phyloP scores from a whole-genome alignment of 2,329 filamentous ascomycete species.

The Daldinia sp. region DNA sequence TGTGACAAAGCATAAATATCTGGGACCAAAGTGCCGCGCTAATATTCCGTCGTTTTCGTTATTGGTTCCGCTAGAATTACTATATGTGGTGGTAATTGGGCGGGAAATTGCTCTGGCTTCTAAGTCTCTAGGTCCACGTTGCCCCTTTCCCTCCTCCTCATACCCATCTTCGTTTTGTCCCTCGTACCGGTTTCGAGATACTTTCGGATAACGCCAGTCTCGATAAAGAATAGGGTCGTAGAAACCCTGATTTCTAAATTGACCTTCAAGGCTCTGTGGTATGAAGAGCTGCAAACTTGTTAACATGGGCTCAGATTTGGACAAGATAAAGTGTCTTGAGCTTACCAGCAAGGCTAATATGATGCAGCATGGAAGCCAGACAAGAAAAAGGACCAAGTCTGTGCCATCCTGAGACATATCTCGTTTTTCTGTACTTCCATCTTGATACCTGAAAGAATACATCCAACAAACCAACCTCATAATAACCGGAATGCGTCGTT shows the following conservation, averaged over 20 bases:
- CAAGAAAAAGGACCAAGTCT: neutral
- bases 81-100: neutral
- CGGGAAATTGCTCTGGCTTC: neutral
- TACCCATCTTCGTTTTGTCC: neutral
- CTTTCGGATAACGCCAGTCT: slow-evolving; percentile 1
- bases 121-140: neutral
- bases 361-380: neutral
- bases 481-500: neutral
- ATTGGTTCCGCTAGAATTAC: neutral
- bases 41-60: neutral
- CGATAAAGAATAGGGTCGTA: neutral
- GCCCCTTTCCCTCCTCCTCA: neutral
- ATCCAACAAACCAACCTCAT: slow-evolving; percentile 2
- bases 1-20: neutral
- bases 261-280: slow-evolving; percentile 2
- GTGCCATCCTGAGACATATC: neutral
- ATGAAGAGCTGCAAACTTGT: neutral
- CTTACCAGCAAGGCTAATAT: neutral
- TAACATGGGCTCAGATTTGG: neutral
- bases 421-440: neutral
- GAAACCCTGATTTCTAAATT: neutral
- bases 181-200: slow-evolving; percentile 3
- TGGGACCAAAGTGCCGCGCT: neutral
- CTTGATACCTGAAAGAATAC: neutral
- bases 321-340: neutral